A percentile compares a stretch with the other conserved stretches of the same genome.
Conservation (phyloP, 2,329 filamentous ascomycete species). For the Reticulascus tulasneorum region DNA sequence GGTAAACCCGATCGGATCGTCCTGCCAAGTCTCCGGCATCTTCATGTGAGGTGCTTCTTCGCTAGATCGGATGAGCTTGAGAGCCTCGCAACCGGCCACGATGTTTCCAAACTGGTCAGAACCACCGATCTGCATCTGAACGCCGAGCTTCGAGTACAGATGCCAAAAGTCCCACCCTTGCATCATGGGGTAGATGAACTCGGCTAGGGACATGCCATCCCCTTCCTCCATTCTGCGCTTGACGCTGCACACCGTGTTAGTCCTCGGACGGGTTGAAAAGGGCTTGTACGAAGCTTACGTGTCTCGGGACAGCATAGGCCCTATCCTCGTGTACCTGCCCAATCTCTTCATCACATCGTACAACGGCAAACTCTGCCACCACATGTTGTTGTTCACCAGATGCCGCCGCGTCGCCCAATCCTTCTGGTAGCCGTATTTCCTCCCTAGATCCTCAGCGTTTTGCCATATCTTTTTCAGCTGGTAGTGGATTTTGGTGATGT, state of each 20-base stretch:
- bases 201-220: conserved; percentile 89
- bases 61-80: conserved; percentile 67
- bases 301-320: conserved; percentile 83
- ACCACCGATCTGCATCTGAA: conserved; percentile 88
- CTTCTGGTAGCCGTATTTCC: conserved; percentile 59
- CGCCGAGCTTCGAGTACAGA: conserved; percentile 62
- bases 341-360: conserved; percentile 72
- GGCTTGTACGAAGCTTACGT: conserved; percentile 55
- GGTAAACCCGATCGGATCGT: conserved; percentile 78
- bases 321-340: conserved; percentile 70
- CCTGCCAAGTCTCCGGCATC: conserved; percentile 37
- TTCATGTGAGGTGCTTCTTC: conserved; percentile 41
- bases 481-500: conserved; percentile 63
- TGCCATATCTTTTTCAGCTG: conserved; percentile 70
- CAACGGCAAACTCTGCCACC: conserved; percentile 71
- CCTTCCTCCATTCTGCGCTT: conserved; percentile 79
- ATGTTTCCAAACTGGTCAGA: conserved; percentile 98
- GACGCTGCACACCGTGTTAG: conserved; percentile 39
- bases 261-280: not conserved
- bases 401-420: conserved; percentile 64
- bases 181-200: conserved; percentile 89
- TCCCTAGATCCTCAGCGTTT: conserved; percentile 65
- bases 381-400: conserved; percentile 76
- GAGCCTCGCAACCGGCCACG: conserved; percentile 77
- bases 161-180: conserved; percentile 98